A percentile compares a stretch with the other conserved stretches of the same genome.
Conservation (phyloP, 768 basidiomycete species). For the Lentinus tigrinus region DNA sequence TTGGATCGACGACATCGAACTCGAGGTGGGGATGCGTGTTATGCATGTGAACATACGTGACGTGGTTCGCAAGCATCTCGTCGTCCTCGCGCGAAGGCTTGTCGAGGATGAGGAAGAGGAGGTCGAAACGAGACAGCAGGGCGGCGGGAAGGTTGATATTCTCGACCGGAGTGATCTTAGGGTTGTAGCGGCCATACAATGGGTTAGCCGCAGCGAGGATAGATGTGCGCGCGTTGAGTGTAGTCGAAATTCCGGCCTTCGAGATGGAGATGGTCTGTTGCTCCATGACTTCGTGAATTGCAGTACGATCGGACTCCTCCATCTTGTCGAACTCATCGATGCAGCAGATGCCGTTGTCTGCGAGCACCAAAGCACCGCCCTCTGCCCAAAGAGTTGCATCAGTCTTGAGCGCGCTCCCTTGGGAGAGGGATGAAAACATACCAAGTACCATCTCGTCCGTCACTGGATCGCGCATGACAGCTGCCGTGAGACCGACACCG, state of each 20-base stretch:
- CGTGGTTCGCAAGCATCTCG: constrained; percentile 93
- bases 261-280: constrained; percentile 99
- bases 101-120: constrained; percentile 95
- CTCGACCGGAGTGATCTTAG: constrained; percentile 95
- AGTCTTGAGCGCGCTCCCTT: not conserved
- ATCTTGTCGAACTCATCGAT: constrained; percentile 99
- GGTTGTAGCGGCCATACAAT: constrained; percentile 96
- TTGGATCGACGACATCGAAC: constrained; percentile 80
- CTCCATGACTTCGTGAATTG: constrained; percentile 99
- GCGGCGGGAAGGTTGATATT: constrained; percentile 99
- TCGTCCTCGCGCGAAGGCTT: constrained; percentile 95
- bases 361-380: constrained; percentile 98
- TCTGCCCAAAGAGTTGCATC: constrained; percentile 47
- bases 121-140: constrained; percentile 91
- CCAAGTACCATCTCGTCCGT: constrained; percentile 99
- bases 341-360: constrained; percentile 99
- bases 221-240: constrained; percentile 95
- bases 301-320: constrained; percentile 96
- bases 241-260: constrained; percentile 98
- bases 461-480: constrained; percentile 98
- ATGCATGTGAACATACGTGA: constrained; percentile 98
- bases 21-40: constrained; percentile 85
- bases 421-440: constrained; percentile 38
- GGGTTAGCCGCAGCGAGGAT: constrained; percentile 98
- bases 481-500: constrained; percentile 97